phyloP scores from a whole-genome alignment of 2,329 filamentous ascomycete genomes.

The Verticillium klebahnii region DNA sequence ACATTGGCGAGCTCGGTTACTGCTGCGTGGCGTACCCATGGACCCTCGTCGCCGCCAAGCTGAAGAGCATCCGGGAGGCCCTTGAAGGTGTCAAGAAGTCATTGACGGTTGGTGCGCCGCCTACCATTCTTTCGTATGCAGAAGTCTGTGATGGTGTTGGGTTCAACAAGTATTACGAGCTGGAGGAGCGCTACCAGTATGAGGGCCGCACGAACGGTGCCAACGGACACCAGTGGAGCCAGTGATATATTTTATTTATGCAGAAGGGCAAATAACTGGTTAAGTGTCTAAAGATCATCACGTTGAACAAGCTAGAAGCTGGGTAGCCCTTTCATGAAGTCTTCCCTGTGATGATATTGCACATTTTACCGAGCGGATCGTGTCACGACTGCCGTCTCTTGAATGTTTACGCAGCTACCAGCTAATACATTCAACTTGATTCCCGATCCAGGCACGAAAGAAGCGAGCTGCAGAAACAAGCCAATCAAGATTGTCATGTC shows the following conservation, averaged over 20 bases:
- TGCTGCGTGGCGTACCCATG: constrained; percentile 37
- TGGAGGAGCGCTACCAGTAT: constrained; percentile 7
- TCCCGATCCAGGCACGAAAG: too few species aligned
- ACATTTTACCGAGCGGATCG: too few species aligned
- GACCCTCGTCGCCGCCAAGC: constrained; percentile 37
- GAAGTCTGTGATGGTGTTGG: constrained; percentile 42
- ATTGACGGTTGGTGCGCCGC: constrained; percentile 34
- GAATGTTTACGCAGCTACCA: too few species aligned
- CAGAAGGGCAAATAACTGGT: too few species aligned
- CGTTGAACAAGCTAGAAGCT: too few species aligned
- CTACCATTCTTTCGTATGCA: constrained; percentile 34
- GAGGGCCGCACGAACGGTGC: constrained; percentile 5
- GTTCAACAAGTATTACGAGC: constrained; percentile 35
- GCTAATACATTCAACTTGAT: too few species aligned
- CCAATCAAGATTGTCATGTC: too few species aligned
- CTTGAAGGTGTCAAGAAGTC: constrained; percentile 34
- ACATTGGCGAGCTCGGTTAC: constrained; percentile 30
- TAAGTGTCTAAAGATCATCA: too few species aligned
- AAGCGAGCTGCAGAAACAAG: too few species aligned
- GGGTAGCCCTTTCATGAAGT: too few species aligned
- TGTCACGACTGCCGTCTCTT: too few species aligned
- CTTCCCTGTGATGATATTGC: too few species aligned
- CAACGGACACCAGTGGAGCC: constrained; percentile 7
- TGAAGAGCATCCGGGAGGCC: constrained; percentile 32
- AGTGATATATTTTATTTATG: neutral